These are phyloP conservation scores for Piromyces finnis DNA, from an alignment of 192 early-diverging fungal species.

Conservation along the genomic window DNA sequence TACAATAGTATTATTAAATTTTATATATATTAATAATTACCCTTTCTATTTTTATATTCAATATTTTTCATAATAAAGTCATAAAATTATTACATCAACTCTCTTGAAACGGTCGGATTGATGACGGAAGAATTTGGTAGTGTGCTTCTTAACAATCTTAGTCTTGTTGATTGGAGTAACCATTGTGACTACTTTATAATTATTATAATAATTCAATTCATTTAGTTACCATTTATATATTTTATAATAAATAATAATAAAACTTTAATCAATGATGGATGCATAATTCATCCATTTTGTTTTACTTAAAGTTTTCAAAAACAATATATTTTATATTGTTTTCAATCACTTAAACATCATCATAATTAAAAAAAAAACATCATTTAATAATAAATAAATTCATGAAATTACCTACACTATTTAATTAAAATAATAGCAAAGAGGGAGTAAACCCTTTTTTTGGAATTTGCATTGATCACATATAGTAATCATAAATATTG, in stretches of 20 bases:
- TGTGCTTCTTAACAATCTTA: conserved; percentile 99
- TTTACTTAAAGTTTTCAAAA: too few relatives aligned
- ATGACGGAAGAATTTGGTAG: conserved; percentile 86
- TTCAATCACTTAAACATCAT: too few relatives aligned
- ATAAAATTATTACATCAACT: conserved; percentile 68
- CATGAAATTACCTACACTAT: background rate
- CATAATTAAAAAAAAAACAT: background rate
- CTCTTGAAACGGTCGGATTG: conserved; percentile 98
- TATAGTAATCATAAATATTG: background rate
- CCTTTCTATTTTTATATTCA: background rate
- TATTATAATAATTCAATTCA: too few relatives aligned
- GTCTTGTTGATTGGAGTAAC: conserved; percentile 84
- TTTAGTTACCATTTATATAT: too few relatives aligned
- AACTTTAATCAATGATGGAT: too few relatives aligned
- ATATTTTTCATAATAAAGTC: too few relatives aligned
- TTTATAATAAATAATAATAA: too few relatives aligned
- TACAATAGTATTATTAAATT: background rate
- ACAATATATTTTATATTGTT: too few relatives aligned
- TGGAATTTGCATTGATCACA: background rate
- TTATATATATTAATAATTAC: conserved; percentile 1
- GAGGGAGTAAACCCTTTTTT: background rate
- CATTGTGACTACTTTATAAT: conserved; percentile 38
- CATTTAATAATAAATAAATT: background rate
- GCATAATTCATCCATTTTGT: too few relatives aligned
- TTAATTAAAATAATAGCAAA: background rate